A percentile compares a stretch with the other conserved stretches of the same genome.
phyloP scores from a whole-genome alignment of 495 filamentous ascomycete genomes.

The Xylaria intraflava region DNA sequence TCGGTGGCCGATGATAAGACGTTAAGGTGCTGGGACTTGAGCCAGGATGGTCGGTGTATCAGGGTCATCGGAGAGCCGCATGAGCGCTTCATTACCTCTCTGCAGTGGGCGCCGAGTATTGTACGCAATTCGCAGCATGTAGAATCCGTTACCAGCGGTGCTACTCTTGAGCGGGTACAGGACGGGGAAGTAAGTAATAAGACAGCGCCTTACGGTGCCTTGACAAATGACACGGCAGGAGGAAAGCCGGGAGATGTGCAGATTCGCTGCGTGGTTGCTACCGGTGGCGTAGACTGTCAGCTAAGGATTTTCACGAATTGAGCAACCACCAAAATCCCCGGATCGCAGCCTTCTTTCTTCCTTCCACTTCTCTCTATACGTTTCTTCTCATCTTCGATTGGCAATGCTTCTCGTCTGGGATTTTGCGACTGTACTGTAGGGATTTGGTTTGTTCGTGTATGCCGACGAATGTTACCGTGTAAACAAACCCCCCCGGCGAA shows the following conservation, averaged over 20 bases:
- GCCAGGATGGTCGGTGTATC: slow-evolving; percentile 84
- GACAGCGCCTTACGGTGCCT: slow-evolving; percentile 25
- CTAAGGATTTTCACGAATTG: slow-evolving; percentile 35
- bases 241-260: slow-evolving; percentile 17
- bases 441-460: no score
- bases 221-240: slow-evolving; percentile 29
- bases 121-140: slow-evolving; percentile 27
- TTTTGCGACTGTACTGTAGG: no score
- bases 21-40: slow-evolving; percentile 89
- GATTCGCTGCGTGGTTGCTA: slow-evolving; percentile 41
- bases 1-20: slow-evolving; percentile 87
- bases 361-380: no score
- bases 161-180: background rate
- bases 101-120: slow-evolving; percentile 68
- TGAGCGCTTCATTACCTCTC: slow-evolving; percentile 65
- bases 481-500: no score
- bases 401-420: no score
- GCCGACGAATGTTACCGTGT: no score
- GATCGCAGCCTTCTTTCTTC: no score
- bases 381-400: no score
- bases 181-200: slow-evolving; percentile 37
- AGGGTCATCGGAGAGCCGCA: slow-evolving; percentile 68
- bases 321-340: no score
- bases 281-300: slow-evolving; percentile 39
- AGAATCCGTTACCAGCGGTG: background rate